A percentile compares a stretch with the other conserved stretches of the same genome.
phyloP scores from a whole-genome alignment of 208 protist species.

The Hexamita inflata region DNA sequence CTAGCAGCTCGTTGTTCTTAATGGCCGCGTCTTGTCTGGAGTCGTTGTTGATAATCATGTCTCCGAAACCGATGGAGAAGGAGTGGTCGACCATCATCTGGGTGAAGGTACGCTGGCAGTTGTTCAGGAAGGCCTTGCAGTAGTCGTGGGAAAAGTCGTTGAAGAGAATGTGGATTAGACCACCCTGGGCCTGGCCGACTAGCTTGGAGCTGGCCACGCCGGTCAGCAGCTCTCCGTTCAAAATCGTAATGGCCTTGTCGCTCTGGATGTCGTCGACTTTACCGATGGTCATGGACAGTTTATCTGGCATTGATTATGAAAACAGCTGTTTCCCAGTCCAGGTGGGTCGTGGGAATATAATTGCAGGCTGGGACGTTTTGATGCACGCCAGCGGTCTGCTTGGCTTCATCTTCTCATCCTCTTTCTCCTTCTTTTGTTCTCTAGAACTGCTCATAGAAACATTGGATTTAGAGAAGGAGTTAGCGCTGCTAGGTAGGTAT shows the following conservation, averaged over 20 bases:
- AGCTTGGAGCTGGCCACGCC: conserved; percentile 64
- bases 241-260: conserved; percentile 60
- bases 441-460: too few species aligned
- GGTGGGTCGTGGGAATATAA: conserved; percentile 81
- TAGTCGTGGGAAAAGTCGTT: conserved; percentile 83
- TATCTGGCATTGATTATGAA: conserved; percentile 45
- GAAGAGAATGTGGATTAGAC: conserved; percentile 78
- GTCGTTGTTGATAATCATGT: conserved; percentile 79
- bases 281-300: not conserved
- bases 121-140: conserved; percentile 61
- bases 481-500: too few species aligned
- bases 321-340: conserved; percentile 99
- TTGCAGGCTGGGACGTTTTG: conserved; percentile 75
- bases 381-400: too few species aligned
- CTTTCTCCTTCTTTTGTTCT: too few species aligned
- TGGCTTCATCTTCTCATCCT: too few species aligned
- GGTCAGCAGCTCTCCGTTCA: conserved; percentile 66
- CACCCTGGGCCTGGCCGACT: conserved; percentile 53
- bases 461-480: too few species aligned
- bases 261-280: conserved; percentile 42
- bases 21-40: conserved; percentile 71
- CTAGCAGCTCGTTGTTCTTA: conserved; percentile 62
- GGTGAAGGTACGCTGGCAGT: conserved; percentile 82
- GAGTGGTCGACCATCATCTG: conserved; percentile 80
- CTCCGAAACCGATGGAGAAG: conserved; percentile 88